Evolutionary conservation across 1,284 basidiomycete species (phyloP), one percentile per base, ranked within the genome.

Genomic region (Macrocystidia cucumis): DNA sequence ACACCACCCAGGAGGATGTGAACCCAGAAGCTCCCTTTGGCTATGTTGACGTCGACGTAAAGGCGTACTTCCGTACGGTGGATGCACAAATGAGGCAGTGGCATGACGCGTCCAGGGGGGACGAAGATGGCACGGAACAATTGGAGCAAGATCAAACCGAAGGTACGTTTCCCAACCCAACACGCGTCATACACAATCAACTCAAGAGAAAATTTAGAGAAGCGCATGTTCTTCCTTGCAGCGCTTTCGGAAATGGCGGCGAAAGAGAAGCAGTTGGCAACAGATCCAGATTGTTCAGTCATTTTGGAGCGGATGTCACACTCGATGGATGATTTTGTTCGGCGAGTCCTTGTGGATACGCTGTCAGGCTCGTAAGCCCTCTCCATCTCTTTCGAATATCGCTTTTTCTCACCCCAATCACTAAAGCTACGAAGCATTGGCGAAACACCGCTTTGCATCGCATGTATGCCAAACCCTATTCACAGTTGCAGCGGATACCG

Each of bases 261-360:
- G 3, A 90, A 93, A 53, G 93, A 96, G 59, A 81, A 84, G 33
- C 79, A 86, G 44, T 73, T 95, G 9, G 80, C 91, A 1, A 91
- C 91, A 0, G 93, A 97, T 58, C 86, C 88, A 2, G 91, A 96
- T 41, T 91, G 88, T 45, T 90, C 90, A 1, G 71, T 84, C 19
- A 76, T 95, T 31, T 60, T 97, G 34, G 92, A 97, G 56, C 71
- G 91, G 45, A 81, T 96, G 70, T 54, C 79, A 9, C 75, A 91
- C 50, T 92, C 89, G 1, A 91, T 97, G 81, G 91, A 93, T 53
- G 91, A 96, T 57, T 92, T 91, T 62, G 85, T 87, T 11, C 69
- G 87, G 34, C 72, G 92, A 38, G 90, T 95, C 2, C 83, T 96
- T 45, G 63, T 88, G 40, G 91, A 95, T 55, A 77, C 80, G 40